A percentile compares a stretch with the other conserved stretches of the same genome.
These are phyloP conservation scores for Trichoderma aggressivum DNA, from an alignment of 2,329 filamentous ascomycete genomes.

Conservation along the genomic window DNA sequence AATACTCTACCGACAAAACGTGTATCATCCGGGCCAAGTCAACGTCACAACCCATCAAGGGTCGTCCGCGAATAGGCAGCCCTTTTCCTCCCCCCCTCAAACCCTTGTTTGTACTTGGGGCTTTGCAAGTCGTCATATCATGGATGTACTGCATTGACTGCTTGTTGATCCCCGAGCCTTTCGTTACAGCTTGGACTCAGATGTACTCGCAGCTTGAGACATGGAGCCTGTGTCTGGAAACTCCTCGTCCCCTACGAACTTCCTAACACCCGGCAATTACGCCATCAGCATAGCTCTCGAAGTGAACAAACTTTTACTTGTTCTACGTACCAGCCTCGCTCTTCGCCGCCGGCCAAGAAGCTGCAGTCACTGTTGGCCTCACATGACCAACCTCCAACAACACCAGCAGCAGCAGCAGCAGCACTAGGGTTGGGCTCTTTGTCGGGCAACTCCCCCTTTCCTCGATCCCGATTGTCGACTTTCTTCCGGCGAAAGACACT, in stretches of 20 bases:
- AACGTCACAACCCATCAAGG: not conserved
- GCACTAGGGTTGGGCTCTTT: not conserved
- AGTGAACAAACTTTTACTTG: conserved; percentile 1
- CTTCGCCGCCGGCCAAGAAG: conserved; percentile 74
- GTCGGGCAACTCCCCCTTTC: not conserved
- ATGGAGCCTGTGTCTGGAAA: conserved; percentile 44
- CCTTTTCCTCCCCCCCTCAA: not conserved
- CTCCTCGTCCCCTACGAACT: conserved; percentile 56
- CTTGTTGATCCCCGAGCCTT: not conserved
- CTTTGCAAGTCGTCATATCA: not conserved
- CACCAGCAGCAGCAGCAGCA: conserved; percentile 46
- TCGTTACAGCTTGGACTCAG: conserved; percentile 33
- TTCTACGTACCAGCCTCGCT: conserved; percentile 75
- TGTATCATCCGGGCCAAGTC: not conserved
- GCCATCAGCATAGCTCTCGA: not conserved
- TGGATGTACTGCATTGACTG: not conserved
- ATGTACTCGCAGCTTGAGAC: conserved; percentile 26
- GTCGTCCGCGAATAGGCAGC: not conserved
- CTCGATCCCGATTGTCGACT: conserved; percentile 12
- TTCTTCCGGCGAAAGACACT: conserved; percentile 57
- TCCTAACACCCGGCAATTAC: conserved; percentile 42
- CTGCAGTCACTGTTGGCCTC: conserved; percentile 78
- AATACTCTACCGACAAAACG: not conserved
- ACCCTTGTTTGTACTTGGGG: not conserved
- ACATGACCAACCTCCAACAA: conserved; percentile 73